Percentiles rank a stretch among this genome's conserved stretches.
phyloP scores from a whole-genome alignment of 306 rosid genomes.

The Castanea mollissima region DNA sequence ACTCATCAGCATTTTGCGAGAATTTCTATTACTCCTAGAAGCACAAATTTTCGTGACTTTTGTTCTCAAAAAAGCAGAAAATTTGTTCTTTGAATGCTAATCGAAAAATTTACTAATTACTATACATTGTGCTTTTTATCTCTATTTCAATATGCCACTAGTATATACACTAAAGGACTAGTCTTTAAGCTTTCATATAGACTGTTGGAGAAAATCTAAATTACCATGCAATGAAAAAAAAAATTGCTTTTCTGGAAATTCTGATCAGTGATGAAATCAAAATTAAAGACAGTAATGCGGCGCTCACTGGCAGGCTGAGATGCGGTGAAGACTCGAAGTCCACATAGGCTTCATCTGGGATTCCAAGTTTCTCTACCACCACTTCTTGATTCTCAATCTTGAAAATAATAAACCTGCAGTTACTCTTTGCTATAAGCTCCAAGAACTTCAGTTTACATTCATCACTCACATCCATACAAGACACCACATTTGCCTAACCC shows the following conservation, averaged over 20 bases:
- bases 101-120: not conserved
- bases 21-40: not conserved
- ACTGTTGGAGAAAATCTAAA: not conserved
- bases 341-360: slow-evolving; percentile 41
- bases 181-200: not conserved
- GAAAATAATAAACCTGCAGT: slow-evolving; percentile 55
- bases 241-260: slow-evolving; percentile 55
- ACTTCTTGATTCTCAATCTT: slow-evolving; percentile 61
- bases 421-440: slow-evolving; percentile 63
- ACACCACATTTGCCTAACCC: too few relatives aligned
- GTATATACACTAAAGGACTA: not conserved
- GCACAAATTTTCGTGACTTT: not conserved
- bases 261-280: slow-evolving; percentile 48
- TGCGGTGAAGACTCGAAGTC: slow-evolving; percentile 42
- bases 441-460: slow-evolving; percentile 62
- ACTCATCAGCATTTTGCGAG: too few relatives aligned
- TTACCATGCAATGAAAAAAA: slow-evolving; percentile 73
- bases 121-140: not conserved
- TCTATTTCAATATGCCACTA: not conserved
- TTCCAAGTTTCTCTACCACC: slow-evolving; percentile 56
- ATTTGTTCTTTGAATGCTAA: not conserved
- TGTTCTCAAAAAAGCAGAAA: too few relatives aligned
- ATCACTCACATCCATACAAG: slow-evolving; percentile 26
- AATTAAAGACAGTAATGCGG: slow-evolving; percentile 60
- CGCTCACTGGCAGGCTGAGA: slow-evolving; percentile 62